phyloP scores from a whole-genome alignment of 306 rosid species.

The Vicia faba region DNA sequence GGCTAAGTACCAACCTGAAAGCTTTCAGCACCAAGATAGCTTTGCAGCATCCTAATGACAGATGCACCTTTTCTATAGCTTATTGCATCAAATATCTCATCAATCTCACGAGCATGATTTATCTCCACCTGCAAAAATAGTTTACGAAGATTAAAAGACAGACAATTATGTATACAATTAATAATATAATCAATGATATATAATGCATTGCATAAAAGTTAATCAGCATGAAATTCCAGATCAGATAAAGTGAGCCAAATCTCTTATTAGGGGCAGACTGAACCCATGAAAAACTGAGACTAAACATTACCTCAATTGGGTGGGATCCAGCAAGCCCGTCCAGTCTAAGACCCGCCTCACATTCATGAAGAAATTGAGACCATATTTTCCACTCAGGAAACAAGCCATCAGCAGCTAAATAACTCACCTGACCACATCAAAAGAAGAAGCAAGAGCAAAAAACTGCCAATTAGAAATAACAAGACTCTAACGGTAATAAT shows the following conservation, averaged over 20 bases:
- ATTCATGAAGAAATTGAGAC: slow-evolving; percentile 89
- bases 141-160: slow-evolving; percentile 23
- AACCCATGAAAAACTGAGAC: slow-evolving; percentile 18
- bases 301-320: slow-evolving; percentile 79
- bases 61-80: slow-evolving; percentile 93
- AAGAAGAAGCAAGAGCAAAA: background rate
- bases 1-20: slow-evolving; percentile 75
- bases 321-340: slow-evolving; percentile 95
- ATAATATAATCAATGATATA: background rate
- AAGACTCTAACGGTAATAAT: slow-evolving; percentile 10
- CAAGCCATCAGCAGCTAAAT: slow-evolving; percentile 81
- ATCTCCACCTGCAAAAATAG: slow-evolving; percentile 73
- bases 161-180: background rate
- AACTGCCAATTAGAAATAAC: slow-evolving; percentile 25
- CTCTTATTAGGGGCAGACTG: background rate
- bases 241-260: slow-evolving; percentile 20
- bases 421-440: slow-evolving; percentile 71
- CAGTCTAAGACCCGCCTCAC: slow-evolving; percentile 70
- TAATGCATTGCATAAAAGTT: slow-evolving; percentile 12
- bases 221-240: slow-evolving; percentile 7
- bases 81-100: slow-evolving; percentile 93
- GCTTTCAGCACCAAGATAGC: slow-evolving; percentile 86
- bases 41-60: slow-evolving; percentile 92
- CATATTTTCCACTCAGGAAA: slow-evolving; percentile 96
- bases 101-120: slow-evolving; percentile 86